Conservation (phyloP, 257 asterid genomes). For the Forsythia viridissima region DNA sequence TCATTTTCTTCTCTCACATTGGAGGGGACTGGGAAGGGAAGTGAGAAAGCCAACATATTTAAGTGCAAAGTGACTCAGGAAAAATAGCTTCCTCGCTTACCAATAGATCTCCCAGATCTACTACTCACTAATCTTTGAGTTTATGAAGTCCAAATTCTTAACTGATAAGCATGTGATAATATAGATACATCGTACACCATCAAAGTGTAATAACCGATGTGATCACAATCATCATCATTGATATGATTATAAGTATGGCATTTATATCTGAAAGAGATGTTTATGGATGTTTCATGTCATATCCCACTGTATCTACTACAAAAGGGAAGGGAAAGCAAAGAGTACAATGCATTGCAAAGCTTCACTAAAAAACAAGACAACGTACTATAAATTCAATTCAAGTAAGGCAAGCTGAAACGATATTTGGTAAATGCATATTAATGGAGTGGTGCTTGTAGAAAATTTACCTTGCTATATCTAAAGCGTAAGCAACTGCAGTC, state of each 20-base stretch:
- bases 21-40: not conserved
- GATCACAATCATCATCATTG: too few relatives aligned
- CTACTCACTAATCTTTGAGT: not conserved
- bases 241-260: not conserved
- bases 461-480: constrained; percentile 56
- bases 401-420: not conserved
- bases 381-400: not conserved
- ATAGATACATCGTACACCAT: too few relatives aligned
- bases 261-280: not conserved
- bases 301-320: not conserved
- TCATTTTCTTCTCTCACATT: not conserved
- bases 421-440: not conserved
- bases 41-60: not conserved
- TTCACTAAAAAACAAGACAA: not conserved
- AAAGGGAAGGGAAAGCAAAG: not conserved
- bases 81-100: not conserved
- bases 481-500: constrained; percentile 52
- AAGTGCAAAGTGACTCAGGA: not conserved
- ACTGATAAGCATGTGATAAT: not conserved
- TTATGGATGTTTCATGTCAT: not conserved
- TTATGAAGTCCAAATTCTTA: not conserved
- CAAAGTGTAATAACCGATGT: too few relatives aligned
- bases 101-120: not conserved
- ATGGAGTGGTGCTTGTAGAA: not conserved
- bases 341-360: not conserved